These are phyloP conservation scores for Floccularia luteovirens DNA, from an alignment of 768 basidiomycete species.

Conservation along the genomic window DNA sequence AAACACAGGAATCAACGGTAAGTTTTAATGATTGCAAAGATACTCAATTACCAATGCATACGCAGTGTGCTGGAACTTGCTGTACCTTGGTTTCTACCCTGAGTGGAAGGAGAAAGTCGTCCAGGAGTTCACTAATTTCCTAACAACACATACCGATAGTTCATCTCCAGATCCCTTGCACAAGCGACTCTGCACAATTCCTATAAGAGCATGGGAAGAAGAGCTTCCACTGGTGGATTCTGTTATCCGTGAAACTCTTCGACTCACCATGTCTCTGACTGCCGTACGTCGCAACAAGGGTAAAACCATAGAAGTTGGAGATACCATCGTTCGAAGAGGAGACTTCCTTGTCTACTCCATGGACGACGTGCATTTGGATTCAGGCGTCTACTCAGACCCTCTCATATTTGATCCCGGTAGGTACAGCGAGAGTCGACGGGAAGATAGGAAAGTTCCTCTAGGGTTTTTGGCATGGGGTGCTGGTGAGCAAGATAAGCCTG, in stretches of 20 bases:
- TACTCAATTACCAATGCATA: neutral
- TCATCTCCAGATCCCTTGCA: constrained; percentile 20
- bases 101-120: constrained; percentile 24
- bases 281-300: constrained; percentile 25
- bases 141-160: constrained; percentile 17
- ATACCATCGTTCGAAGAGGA: constrained; percentile 18
- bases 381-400: constrained; percentile 25
- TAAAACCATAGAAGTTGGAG: constrained; percentile 18
- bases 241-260: constrained; percentile 30
- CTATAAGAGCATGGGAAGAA: constrained; percentile 30
- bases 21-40: constrained; percentile 6
- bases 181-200: constrained; percentile 23
- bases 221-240: constrained; percentile 28
- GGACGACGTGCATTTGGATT: constrained; percentile 25
- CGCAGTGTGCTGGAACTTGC: constrained; percentile 26
- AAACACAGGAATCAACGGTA: constrained; percentile 26
- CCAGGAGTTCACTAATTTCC: constrained; percentile 20
- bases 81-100: constrained; percentile 22
- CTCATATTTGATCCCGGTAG: constrained; percentile 25
- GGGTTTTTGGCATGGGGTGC: constrained; percentile 32
- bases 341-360: constrained; percentile 26
- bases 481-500: constrained; percentile 14
- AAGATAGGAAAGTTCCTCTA: constrained; percentile 24
- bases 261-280: constrained; percentile 19
- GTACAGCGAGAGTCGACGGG: constrained; percentile 20